These are phyloP conservation scores for Strigomonas culicis DNA, from an alignment of 208 protist genomes.

Conservation along the genomic window DNA sequence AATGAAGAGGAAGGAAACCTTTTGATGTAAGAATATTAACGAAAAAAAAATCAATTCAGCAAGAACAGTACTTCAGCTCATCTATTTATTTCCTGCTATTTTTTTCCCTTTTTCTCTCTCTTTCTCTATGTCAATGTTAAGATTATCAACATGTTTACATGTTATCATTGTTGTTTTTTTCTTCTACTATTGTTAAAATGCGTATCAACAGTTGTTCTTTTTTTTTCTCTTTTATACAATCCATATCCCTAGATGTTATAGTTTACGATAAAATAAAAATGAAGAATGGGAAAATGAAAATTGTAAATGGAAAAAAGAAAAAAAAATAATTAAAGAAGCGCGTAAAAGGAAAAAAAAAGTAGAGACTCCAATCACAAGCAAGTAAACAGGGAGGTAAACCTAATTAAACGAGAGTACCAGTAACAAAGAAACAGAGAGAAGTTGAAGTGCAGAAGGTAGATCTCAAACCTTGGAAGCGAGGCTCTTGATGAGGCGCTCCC, in stretches of 20 bases:
- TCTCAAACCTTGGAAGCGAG: conserved; percentile 69
- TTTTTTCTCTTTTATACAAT: not conserved
- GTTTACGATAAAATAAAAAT: conserved; percentile 11
- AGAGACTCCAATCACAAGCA: not conserved
- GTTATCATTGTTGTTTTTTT: too few species aligned
- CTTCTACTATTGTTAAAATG: not conserved
- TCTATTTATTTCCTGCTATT: not conserved
- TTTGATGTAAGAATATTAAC: conserved; percentile 1
- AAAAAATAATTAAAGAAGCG: not conserved
- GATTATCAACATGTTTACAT: too few species aligned
- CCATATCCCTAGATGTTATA: not conserved
- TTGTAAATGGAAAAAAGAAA: not conserved
- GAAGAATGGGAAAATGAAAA: conserved; percentile 1
- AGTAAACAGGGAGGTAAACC: not conserved
- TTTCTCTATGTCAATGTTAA: not conserved
- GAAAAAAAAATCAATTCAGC: conserved; percentile 16
- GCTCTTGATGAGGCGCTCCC: conserved; percentile 52
- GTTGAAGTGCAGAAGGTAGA: too few species aligned
- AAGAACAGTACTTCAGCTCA: not conserved
- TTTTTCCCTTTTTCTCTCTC: not conserved
- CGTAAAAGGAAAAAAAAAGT: conserved; percentile 7
- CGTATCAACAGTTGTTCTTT: not conserved
- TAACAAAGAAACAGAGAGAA: not conserved
- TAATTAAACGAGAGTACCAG: not conserved
- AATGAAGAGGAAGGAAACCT: conserved; percentile 20